phyloP scores from a whole-genome alignment of 2,329 filamentous ascomycete genomes.

The Aspergillus sp. region DNA sequence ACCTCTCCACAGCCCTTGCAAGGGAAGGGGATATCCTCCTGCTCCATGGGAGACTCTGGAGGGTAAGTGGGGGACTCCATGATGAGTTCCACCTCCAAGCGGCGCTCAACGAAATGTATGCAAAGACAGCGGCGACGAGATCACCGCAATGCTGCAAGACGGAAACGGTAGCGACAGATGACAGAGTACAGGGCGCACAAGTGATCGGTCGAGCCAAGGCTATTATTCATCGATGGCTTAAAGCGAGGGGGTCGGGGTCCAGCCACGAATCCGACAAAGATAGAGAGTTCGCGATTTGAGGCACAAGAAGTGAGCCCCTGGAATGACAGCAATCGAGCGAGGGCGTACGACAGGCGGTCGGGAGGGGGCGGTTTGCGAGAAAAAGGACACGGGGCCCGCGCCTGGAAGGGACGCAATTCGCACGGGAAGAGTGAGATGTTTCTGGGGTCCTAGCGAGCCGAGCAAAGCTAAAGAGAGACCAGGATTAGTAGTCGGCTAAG shows the following conservation, averaged over 20 bases:
- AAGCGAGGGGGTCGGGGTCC: conserved; percentile 10
- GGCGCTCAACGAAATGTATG: conserved; percentile 1
- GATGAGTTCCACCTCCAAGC: conserved; percentile 1
- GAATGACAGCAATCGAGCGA: conserved; percentile 1
- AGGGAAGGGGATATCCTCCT: conserved; percentile 76
- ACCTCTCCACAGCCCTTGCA: conserved; percentile 95
- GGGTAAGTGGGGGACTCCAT: conserved; percentile 58
- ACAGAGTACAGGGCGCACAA: conserved; percentile 8
- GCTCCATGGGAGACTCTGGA: conserved; percentile 66
- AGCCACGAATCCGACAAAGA: conserved; percentile 14
- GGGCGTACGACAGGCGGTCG: conserved; percentile 6
- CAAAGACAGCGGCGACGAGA: background rate
- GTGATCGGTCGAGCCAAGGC: conserved; percentile 9
- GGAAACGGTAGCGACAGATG: background rate
- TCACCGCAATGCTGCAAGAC: background rate
- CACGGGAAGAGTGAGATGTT: background rate
- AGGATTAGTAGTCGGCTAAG: conserved; percentile 12
- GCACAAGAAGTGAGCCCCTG: conserved; percentile 8
- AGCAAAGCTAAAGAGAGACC: conserved; percentile 10
- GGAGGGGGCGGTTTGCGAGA: conserved; percentile 7
- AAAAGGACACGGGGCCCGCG: conserved; percentile 16
- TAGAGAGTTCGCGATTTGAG: conserved; percentile 1
- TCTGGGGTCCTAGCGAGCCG: conserved; percentile 7
- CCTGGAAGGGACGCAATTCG: conserved; percentile 12
- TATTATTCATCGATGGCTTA: conserved; percentile 13